phyloP scores from a whole-genome alignment of 2,329 filamentous ascomycete genomes.

The Aspergillus candidus region DNA sequence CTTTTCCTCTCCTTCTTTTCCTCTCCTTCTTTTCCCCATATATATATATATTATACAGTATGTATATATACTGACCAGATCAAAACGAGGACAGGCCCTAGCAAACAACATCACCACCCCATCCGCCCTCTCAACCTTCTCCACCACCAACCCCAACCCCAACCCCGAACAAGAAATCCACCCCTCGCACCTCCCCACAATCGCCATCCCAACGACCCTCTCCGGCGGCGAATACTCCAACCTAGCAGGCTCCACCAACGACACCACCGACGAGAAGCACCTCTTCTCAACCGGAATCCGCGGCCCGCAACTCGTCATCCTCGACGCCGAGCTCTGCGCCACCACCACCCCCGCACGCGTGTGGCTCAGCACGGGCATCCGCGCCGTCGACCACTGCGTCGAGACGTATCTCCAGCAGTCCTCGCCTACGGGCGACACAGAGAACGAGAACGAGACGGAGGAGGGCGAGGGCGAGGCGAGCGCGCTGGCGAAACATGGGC shows the following conservation, averaged over 20 bases:
- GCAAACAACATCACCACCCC: conserved; percentile 42
- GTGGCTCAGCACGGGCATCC: conserved; percentile 54
- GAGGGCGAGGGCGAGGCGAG: conserved; percentile 25
- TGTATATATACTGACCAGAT: conserved; percentile 1
- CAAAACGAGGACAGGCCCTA: conserved; percentile 30
- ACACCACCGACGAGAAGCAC: conserved; percentile 31
- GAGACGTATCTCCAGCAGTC: conserved; percentile 47
- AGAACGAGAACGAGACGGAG: conserved; percentile 27
- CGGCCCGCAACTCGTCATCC: conserved; percentile 49
- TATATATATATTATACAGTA: too few relatives aligned
- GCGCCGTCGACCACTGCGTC: conserved; percentile 52
- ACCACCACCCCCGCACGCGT: conserved; percentile 47
- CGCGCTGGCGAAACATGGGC: conserved; percentile 32
- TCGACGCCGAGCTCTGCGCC: conserved; percentile 47
- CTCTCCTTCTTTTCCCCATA: not conserved
- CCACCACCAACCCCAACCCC: conserved; percentile 14
- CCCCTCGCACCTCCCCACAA: conserved; percentile 25
- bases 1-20: not conserved
- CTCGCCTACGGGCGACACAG: conserved; percentile 54
- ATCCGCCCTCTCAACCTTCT: conserved; percentile 36
- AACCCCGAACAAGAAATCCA: conserved; percentile 10
- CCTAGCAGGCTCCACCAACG: conserved; percentile 36
- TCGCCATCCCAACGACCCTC: conserved; percentile 39
- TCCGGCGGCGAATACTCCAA: conserved; percentile 40
- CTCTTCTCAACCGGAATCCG: conserved; percentile 33